Evolutionary conservation across 768 basidiomycete species (phyloP).

Genomic region (Sistotremastrum niveocremeum): DNA sequence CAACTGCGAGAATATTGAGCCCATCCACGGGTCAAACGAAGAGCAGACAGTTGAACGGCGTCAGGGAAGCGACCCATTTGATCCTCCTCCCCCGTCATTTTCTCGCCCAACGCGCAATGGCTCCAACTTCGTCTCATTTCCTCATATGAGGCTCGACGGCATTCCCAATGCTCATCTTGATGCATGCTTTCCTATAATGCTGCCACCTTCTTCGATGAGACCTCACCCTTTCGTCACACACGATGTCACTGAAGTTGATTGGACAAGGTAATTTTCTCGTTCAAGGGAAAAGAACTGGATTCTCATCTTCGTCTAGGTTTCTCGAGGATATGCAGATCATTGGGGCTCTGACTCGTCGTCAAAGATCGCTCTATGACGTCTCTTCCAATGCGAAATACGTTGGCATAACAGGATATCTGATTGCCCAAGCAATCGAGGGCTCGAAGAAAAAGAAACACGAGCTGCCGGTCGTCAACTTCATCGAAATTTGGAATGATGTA

Average conservation of each 20-base stretch:
- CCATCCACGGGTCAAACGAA: slow-evolving; percentile 1
- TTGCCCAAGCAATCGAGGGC: slow-evolving; percentile 6
- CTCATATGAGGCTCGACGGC: no score
- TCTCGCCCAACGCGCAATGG: slow-evolving; percentile 6
- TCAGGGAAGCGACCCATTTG: slow-evolving; percentile 3
- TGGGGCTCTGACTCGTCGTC: slow-evolving; percentile 20
- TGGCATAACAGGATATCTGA: slow-evolving; percentile 11
- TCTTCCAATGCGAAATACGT: neutral
- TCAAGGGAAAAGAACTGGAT: no score
- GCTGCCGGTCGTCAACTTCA: slow-evolving; percentile 24
- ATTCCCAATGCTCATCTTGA: no score
- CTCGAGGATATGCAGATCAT: slow-evolving; percentile 23
- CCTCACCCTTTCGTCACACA: slow-evolving; percentile 39
- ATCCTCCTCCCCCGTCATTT: slow-evolving; percentile 12
- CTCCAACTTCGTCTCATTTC: slow-evolving; percentile 7
- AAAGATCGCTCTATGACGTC: slow-evolving; percentile 18
- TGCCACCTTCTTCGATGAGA: slow-evolving; percentile 25
- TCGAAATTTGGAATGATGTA: slow-evolving; percentile 41
- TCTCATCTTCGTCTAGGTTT: slow-evolving; percentile 19
- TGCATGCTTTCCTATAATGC: slow-evolving; percentile 25
- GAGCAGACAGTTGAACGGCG: neutral
- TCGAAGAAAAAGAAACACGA: slow-evolving; percentile 24
- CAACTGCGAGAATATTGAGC: slow-evolving; percentile 4
- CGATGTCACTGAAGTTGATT: slow-evolving; percentile 37
- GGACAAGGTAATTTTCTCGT: slow-evolving; percentile 23